Evolutionary conservation across 225 moss, liverwort and hornwort species (phyloP).

Genomic region (Physcomitrellopsis africana): DNA sequence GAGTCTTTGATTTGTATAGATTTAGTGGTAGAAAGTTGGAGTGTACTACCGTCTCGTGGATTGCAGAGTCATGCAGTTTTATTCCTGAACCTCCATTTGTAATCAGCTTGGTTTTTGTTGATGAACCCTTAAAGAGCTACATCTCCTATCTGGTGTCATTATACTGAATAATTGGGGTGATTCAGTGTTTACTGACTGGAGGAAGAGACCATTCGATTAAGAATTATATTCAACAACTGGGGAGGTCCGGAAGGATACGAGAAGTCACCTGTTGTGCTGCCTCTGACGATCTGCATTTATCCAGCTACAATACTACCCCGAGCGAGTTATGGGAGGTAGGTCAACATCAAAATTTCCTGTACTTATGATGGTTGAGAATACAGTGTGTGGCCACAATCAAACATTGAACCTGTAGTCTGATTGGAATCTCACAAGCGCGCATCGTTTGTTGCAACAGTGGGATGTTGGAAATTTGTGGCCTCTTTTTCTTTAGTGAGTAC

Average conservation of each 20-base stretch:
- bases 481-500: not conserved
- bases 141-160: not conserved
- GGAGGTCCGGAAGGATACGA: slow-evolving; percentile 25
- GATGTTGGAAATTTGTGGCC: too few relatives aligned
- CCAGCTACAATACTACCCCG: slow-evolving; percentile 48
- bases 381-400: not conserved
- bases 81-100: not conserved
- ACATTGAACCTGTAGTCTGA: too few relatives aligned
- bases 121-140: not conserved
- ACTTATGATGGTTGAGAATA: not conserved
- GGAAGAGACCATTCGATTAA: slow-evolving; percentile 33
- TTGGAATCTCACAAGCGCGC: too few relatives aligned
- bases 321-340: slow-evolving; percentile 60
- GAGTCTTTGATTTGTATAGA: too few relatives aligned
- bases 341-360: slow-evolving; percentile 4
- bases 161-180: slow-evolving; percentile 14
- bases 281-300: slow-evolving; percentile 31
- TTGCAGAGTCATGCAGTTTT: not conserved
- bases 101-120: not conserved
- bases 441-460: too few relatives aligned
- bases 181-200: slow-evolving; percentile 40
- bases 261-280: slow-evolving; percentile 28
- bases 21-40: too few relatives aligned
- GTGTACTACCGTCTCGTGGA: not conserved
- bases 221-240: slow-evolving; percentile 9